phyloP scores from a whole-genome alignment of 306 rosid genomes.

The Medicago ruthenica region DNA sequence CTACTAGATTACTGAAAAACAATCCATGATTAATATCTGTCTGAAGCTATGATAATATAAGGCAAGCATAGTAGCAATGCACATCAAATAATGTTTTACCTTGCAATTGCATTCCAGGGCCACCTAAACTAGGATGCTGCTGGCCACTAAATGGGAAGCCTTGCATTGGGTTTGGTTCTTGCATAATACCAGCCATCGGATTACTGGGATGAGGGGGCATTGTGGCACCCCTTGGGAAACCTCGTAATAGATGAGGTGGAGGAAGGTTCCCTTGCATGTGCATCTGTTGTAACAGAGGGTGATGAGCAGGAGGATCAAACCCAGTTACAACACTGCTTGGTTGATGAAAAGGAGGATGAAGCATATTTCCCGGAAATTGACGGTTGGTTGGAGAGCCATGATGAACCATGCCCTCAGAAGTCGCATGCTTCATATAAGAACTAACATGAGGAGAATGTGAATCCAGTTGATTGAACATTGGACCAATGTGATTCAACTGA shows the following conservation, averaged over 20 bases:
- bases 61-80: background rate
- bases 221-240: slow-evolving; percentile 71
- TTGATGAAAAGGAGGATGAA: slow-evolving; percentile 80
- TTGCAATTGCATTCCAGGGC: slow-evolving; percentile 68
- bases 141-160: slow-evolving; percentile 68
- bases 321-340: slow-evolving; percentile 58
- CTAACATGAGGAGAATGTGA: slow-evolving; percentile 65
- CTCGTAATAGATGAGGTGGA: slow-evolving; percentile 72
- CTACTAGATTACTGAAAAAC: slow-evolving; percentile 14
- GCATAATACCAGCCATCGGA: slow-evolving; percentile 65
- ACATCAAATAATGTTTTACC: slow-evolving; percentile 56
- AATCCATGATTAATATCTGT: background rate
- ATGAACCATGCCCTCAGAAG: slow-evolving; percentile 65
- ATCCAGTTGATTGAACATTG: slow-evolving; percentile 67
- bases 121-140: slow-evolving; percentile 66
- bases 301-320: slow-evolving; percentile 70
- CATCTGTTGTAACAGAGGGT: slow-evolving; percentile 79
- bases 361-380: slow-evolving; percentile 72
- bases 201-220: slow-evolving; percentile 59
- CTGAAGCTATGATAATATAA: slow-evolving; percentile 17
- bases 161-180: slow-evolving; percentile 69
- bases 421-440: slow-evolving; percentile 65
- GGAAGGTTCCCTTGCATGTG: slow-evolving; percentile 70
- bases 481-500: slow-evolving; percentile 65
- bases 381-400: slow-evolving; percentile 66